A percentile compares a stretch with the other conserved stretches of the same genome.
phyloP scores from a whole-genome alignment of 768 basidiomycete genomes.

The Multifurca ochricompacta region DNA sequence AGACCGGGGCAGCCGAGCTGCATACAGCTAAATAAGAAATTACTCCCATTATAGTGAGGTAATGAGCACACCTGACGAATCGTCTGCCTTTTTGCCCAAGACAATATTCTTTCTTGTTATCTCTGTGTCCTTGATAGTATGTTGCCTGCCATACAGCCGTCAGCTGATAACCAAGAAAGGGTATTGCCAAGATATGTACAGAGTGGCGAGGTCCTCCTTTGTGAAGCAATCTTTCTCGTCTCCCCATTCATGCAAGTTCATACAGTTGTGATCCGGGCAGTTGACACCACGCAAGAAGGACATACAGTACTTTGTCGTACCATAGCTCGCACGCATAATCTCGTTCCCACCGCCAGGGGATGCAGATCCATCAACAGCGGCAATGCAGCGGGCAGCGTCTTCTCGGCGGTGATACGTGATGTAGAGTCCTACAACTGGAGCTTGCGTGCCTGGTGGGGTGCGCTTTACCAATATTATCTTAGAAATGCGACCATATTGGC shows the following conservation, averaged over 20 bases:
- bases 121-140: conserved; percentile 87
- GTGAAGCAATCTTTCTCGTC: conserved; percentile 98
- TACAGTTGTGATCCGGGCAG: conserved; percentile 85
- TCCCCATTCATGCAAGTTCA: conserved; percentile 97
- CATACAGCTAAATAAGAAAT: conserved; percentile 17
- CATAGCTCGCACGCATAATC: conserved; percentile 87
- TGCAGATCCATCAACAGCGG: conserved; percentile 84
- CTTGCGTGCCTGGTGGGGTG: conserved; percentile 61
- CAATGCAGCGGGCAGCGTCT: conserved; percentile 89
- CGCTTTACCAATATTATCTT: conserved; percentile 93
- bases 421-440: conserved; percentile 84
- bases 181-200: conserved; percentile 43
- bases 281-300: conserved; percentile 77
- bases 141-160: conserved; percentile 51
- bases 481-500: conserved; percentile 96
- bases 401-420: conserved; percentile 93
- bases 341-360: conserved; percentile 88
- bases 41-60: background rate
- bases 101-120: conserved; percentile 45
- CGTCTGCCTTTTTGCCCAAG: conserved; percentile 52
- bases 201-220: conserved; percentile 88
- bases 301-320: conserved; percentile 98
- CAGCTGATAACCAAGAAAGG: conserved; percentile 3
- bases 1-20: conserved; percentile 51
- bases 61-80: conserved; percentile 15